phyloP scores from a whole-genome alignment of 805 yeast genomes.

The Candida sakaeoensis region DNA sequence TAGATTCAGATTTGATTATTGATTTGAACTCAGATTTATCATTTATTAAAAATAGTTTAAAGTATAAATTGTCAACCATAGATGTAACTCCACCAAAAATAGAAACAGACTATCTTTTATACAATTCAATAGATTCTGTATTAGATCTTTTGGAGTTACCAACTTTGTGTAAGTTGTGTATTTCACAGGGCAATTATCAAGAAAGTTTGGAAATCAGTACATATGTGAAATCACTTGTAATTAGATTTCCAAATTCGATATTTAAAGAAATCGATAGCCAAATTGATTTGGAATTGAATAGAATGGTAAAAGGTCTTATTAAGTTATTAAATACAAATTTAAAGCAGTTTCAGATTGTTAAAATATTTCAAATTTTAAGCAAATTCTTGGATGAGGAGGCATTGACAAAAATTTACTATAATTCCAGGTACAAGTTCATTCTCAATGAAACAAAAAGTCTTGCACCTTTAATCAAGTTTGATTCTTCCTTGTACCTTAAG shows the following conservation, averaged over 20 bases:
- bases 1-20: slow-evolving; percentile 46
- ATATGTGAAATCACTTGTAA: slow-evolving; percentile 62
- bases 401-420: slow-evolving; percentile 54
- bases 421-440: slow-evolving; percentile 68
- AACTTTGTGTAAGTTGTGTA: slow-evolving; percentile 76
- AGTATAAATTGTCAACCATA: slow-evolving; percentile 12
- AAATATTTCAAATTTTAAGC: slow-evolving; percentile 71
- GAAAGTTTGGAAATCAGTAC: slow-evolving; percentile 84
- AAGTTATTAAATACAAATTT: slow-evolving; percentile 68
- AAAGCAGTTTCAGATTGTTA: slow-evolving; percentile 74
- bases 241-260: slow-evolving; percentile 61
- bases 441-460: slow-evolving; percentile 55
- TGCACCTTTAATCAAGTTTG: slow-evolving; percentile 51
- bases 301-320: slow-evolving; percentile 70
- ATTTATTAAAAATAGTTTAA: slow-evolving; percentile 26
- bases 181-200: slow-evolving; percentile 79
- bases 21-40: slow-evolving; percentile 33
- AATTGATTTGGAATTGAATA: slow-evolving; percentile 52
- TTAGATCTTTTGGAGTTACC: slow-evolving; percentile 83
- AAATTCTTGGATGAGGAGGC: slow-evolving; percentile 36
- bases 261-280: slow-evolving; percentile 48
- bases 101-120: no score
- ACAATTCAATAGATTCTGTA: slow-evolving; percentile 51
- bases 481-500: slow-evolving; percentile 61
- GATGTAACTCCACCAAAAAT: no score